These are phyloP conservation scores for maize (Zea mays) DNA, from an alignment of 176 grass and related monocot genomes.

Conservation along the genomic window DNA sequence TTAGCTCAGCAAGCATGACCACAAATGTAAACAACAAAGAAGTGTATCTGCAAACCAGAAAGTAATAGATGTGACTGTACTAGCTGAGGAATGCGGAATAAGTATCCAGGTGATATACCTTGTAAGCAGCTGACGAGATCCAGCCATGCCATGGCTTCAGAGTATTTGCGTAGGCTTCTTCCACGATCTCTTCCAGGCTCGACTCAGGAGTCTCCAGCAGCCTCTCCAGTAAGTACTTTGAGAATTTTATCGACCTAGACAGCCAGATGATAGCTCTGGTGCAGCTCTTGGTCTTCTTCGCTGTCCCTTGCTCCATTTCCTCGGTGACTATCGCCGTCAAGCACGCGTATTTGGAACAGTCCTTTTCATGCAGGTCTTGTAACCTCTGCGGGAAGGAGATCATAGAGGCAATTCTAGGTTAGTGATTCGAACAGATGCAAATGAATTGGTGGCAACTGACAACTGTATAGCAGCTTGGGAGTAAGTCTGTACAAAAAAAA, in stretches of 20 bases:
- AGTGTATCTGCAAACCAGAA: not conserved
- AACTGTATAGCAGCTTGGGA: not conserved
- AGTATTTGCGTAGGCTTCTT: slow-evolving; percentile 60
- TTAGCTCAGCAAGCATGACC: not conserved
- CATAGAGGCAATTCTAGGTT: not conserved
- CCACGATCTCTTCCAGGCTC: slow-evolving; percentile 60
- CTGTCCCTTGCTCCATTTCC: slow-evolving; percentile 56
- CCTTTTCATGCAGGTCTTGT: slow-evolving; percentile 47
- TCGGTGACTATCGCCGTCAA: slow-evolving; percentile 59
- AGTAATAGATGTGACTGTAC: not conserved
- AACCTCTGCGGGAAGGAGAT: slow-evolving; percentile 53
- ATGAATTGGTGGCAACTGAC: not conserved
- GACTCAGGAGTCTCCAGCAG: slow-evolving; percentile 44
- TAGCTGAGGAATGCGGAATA: not conserved
- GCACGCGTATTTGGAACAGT: slow-evolving; percentile 52
- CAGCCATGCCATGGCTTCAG: slow-evolving; percentile 86
- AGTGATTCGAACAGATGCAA: slow-evolving; percentile 4
- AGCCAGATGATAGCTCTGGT: slow-evolving; percentile 81
- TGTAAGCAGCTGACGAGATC: slow-evolving; percentile 86
- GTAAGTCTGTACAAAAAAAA: not conserved
- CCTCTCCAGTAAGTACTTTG: slow-evolving; percentile 54
- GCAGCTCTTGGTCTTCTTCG: slow-evolving; percentile 69
- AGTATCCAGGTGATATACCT: slow-evolving; percentile 45
- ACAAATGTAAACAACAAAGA: not conserved
- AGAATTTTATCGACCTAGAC: slow-evolving; percentile 76